Conservation (phyloP, 257 asterid genomes). For the Solanum sparsipilum region DNA sequence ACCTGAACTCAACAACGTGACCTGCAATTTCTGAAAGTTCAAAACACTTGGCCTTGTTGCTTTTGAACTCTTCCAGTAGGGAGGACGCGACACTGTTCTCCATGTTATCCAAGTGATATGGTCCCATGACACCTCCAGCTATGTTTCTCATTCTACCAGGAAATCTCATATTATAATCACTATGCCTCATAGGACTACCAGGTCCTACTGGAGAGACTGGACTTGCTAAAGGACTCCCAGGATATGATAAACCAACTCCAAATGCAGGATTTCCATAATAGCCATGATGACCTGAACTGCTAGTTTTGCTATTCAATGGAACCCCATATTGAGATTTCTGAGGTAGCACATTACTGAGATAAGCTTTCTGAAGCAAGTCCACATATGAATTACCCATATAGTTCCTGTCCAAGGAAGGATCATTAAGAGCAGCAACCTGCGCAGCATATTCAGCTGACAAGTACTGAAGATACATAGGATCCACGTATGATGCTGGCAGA, state of each 20-base stretch:
- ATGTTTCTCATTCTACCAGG: conserved; percentile 64
- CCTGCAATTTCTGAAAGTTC: conserved; percentile 89
- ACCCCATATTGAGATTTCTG: conserved; percentile 67
- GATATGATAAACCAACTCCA: conserved; percentile 70
- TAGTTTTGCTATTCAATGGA: conserved; percentile 36
- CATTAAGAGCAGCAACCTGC: conserved; percentile 57
- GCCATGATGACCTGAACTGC: conserved; percentile 62
- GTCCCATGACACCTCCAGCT: conserved; percentile 62
- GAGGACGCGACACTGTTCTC: conserved; percentile 57
- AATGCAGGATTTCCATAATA: conserved; percentile 55
- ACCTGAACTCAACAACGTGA: conserved; percentile 96
- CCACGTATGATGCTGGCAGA: conserved; percentile 47
- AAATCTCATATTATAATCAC: conserved; percentile 54
- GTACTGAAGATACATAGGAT: conserved; percentile 76
- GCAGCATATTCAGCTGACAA: conserved; percentile 65
- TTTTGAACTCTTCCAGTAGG: conserved; percentile 88
- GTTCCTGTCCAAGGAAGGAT: conserved; percentile 57
- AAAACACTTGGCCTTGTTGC: conserved; percentile 77
- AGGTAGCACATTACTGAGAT: conserved; percentile 51
- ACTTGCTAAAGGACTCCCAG: conserved; percentile 74
- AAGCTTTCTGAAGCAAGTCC: conserved; percentile 85
- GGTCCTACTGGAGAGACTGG: conserved; percentile 64
- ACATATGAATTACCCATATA: conserved; percentile 54
- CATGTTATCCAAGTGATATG: conserved; percentile 77
- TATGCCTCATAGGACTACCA: conserved; percentile 78